phyloP scores from a whole-genome alignment of 2,329 filamentous ascomycete genomes.

The Bipolaris victoriae region DNA sequence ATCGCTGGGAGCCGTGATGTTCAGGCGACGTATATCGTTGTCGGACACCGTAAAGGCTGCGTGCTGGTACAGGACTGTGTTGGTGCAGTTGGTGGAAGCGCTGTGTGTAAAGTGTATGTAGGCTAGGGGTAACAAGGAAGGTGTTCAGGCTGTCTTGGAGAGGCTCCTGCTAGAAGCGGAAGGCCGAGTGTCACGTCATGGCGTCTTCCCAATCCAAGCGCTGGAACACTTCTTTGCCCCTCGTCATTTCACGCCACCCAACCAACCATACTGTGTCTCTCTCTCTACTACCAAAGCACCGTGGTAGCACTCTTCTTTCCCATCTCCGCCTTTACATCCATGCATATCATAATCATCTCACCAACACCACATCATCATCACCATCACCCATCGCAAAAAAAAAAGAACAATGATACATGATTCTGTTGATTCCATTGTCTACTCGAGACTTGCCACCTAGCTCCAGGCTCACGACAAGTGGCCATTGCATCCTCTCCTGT shows the following conservation, averaged over 20 bases:
- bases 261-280: neutral
- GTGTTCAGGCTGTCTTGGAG: constrained; percentile 10
- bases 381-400: neutral
- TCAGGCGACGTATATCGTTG: neutral
- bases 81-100: neutral
- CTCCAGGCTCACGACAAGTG: constrained; percentile 22
- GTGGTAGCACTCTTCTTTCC: too few species aligned
- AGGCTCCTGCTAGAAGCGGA: constrained; percentile 13
- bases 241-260: constrained; percentile 3
- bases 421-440: constrained; percentile 5
- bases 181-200: constrained; percentile 17
- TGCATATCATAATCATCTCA: neutral
- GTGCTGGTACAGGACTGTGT: neutral
- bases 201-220: constrained; percentile 1
- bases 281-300: too few species aligned
- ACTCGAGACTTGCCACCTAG: constrained; percentile 14
- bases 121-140: constrained; percentile 11
- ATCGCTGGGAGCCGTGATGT: neutral
- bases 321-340: too few species aligned
- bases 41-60: neutral
- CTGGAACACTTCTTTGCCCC: neutral
- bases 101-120: neutral
- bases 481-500: constrained; percentile 2
- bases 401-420: neutral
- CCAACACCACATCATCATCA: neutral